Conservation (phyloP, 176 grass and related monocot genomes). For the Aegilops bicornis region DNA sequence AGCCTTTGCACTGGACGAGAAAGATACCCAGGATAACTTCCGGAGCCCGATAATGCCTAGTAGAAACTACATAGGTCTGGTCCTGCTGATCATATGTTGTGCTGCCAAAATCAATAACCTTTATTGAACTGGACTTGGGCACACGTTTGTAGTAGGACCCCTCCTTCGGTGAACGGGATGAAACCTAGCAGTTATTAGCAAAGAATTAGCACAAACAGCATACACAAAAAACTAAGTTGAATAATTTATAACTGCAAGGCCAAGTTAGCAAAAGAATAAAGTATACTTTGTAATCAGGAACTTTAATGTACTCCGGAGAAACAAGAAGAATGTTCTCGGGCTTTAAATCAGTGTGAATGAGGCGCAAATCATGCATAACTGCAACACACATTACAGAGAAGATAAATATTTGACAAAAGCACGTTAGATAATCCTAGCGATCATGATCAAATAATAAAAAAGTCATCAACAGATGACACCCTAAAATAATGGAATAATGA, state of each 20-base stretch:
- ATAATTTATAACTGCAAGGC: not conserved
- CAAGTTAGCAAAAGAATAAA: slow-evolving; percentile 46
- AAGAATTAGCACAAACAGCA: slow-evolving; percentile 24
- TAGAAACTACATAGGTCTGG: slow-evolving; percentile 88
- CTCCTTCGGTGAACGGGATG: slow-evolving; percentile 55
- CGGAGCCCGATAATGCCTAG: slow-evolving; percentile 88
- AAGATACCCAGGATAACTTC: slow-evolving; percentile 89
- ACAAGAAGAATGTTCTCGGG: slow-evolving; percentile 99
- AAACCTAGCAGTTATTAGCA: slow-evolving; percentile 43
- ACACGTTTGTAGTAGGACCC: slow-evolving; percentile 73
- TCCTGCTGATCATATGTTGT: slow-evolving; percentile 66
- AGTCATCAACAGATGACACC: slow-evolving; percentile 24
- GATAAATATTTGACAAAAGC: slow-evolving; percentile 46
- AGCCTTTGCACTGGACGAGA: slow-evolving; percentile 15
- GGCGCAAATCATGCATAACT: slow-evolving; percentile 99
- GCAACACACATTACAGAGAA: slow-evolving; percentile 73
- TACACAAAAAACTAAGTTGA: not conserved
- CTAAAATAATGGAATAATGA: slow-evolving; percentile 13
- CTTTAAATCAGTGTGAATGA: slow-evolving; percentile 99
- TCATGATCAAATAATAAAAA: not conserved
- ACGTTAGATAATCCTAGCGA: slow-evolving; percentile 22
- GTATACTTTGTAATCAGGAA: slow-evolving; percentile 98
- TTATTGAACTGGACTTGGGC: slow-evolving; percentile 91
- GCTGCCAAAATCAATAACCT: slow-evolving; percentile 99
- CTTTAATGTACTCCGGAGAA: slow-evolving; percentile 95